Evolutionary conservation across 2,329 filamentous ascomycete genomes (phyloP).

Genomic region (Polychaeton citri): DNA sequence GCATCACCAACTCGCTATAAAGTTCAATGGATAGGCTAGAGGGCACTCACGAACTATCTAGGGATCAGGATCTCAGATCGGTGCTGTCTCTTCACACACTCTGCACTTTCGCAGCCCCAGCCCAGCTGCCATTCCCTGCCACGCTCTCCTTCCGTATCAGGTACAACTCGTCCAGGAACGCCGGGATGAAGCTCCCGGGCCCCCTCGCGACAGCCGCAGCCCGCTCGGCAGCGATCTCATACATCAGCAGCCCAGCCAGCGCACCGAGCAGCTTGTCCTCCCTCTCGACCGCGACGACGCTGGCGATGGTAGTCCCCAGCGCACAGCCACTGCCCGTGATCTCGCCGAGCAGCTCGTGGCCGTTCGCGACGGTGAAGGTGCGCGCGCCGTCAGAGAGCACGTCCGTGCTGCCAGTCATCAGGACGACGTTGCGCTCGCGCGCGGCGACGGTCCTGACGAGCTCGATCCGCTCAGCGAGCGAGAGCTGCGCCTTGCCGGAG

Average conservation of each 20-base stretch:
- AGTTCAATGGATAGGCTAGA: too few relatives aligned
- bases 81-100: too few relatives aligned
- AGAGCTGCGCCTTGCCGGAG: constrained; percentile 46
- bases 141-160: constrained; percentile 34
- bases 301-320: constrained; percentile 67
- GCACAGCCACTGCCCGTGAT: constrained; percentile 72
- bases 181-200: constrained; percentile 75
- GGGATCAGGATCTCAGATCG: too few relatives aligned
- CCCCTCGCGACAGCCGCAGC: constrained; percentile 54
- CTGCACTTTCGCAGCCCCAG: constrained; percentile 38
- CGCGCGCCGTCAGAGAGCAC: constrained; percentile 60
- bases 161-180: constrained; percentile 63
- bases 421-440: constrained; percentile 56
- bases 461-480: constrained; percentile 41
- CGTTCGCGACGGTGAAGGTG: constrained; percentile 60
- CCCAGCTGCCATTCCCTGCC: constrained; percentile 38
- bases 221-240: constrained; percentile 63
- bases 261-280: constrained; percentile 58
- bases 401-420: constrained; percentile 73
- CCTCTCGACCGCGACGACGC: constrained; percentile 52
- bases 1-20: too few relatives aligned
- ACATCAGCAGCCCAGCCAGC: constrained; percentile 61
- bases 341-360: constrained; percentile 54
- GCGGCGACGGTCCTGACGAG: constrained; percentile 55
- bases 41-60: too few relatives aligned